Evolutionary conservation across 257 asterid genomes (phyloP).

Genomic region (Primulina eburnea): DNA sequence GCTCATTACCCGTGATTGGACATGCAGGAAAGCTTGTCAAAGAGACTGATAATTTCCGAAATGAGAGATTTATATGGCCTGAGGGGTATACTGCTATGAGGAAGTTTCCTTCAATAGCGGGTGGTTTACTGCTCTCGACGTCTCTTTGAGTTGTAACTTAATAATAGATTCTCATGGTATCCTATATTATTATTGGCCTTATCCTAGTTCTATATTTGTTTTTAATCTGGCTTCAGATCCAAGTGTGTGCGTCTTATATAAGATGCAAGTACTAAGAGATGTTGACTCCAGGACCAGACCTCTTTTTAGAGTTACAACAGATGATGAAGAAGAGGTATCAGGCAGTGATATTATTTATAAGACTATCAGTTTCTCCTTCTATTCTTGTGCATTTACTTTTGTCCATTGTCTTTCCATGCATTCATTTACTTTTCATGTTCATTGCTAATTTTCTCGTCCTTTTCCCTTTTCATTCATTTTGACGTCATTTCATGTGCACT

Average conservation of each 20-base stretch:
- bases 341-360: constrained; percentile 22
- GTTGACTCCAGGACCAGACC: constrained; percentile 58
- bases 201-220: constrained; percentile 18
- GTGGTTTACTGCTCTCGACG: constrained; percentile 34
- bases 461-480: constrained; percentile 9
- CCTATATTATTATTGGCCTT: constrained; percentile 7
- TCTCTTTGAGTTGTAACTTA: constrained; percentile 13
- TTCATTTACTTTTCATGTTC: constrained; percentile 7
- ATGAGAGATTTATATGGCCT: constrained; percentile 78
- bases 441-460: background rate
- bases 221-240: constrained; percentile 61
- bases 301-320: constrained; percentile 71
- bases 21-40: constrained; percentile 73
- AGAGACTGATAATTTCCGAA: constrained; percentile 63
- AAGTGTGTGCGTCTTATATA: constrained; percentile 46
- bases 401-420: constrained; percentile 17
- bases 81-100: constrained; percentile 86
- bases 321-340: constrained; percentile 76
- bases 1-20: constrained; percentile 27
- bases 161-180: constrained; percentile 17
- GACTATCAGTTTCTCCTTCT: constrained; percentile 12
- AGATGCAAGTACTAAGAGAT: constrained; percentile 89
- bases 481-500: constrained; percentile 2
- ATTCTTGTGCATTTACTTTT: constrained; percentile 13
- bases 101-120: constrained; percentile 57